Evolutionary conservation across 2,329 filamentous ascomycete species (phyloP).

Genomic region (Zasmidium citrigriseum): DNA sequence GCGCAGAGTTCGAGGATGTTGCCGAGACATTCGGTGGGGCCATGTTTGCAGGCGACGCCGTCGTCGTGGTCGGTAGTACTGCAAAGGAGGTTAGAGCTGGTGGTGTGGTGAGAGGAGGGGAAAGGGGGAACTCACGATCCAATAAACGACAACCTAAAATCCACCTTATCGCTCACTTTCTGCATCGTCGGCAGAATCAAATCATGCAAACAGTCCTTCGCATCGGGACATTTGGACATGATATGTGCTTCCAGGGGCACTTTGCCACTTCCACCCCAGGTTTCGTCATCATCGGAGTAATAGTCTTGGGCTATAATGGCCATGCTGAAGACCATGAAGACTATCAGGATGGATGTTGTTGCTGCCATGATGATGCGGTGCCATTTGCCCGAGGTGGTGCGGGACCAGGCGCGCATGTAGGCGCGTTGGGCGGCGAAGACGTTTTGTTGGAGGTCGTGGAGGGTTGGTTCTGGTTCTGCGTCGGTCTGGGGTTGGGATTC

Average conservation of each 20-base stretch:
- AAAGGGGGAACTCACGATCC: slow-evolving; percentile 51
- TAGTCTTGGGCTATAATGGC: slow-evolving; percentile 25
- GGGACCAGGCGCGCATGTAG: slow-evolving; percentile 36
- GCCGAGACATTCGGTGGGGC: slow-evolving; percentile 85
- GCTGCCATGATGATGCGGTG: slow-evolving; percentile 34
- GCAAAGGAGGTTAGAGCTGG: not conserved
- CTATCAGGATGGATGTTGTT: slow-evolving; percentile 30
- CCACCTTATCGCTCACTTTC: slow-evolving; percentile 75
- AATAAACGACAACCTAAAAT: slow-evolving; percentile 90
- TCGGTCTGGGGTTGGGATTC: not conserved
- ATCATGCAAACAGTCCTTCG: slow-evolving; percentile 75
- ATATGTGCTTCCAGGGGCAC: slow-evolving; percentile 92
- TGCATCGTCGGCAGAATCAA: slow-evolving; percentile 87
- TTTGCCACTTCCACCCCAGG: slow-evolving; percentile 26
- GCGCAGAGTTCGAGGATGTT: slow-evolving; percentile 95
- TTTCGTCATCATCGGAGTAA: slow-evolving; percentile 29
- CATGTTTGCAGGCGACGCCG: slow-evolving; percentile 85
- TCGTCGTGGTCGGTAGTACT: slow-evolving; percentile 71
- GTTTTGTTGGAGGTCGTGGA: slow-evolving; percentile 31
- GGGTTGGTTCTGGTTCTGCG: slow-evolving; percentile 24
- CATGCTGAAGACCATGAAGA: slow-evolving; percentile 29
- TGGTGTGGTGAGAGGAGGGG: not conserved
- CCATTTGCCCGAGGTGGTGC: slow-evolving; percentile 32
- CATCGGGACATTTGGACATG: slow-evolving; percentile 93
- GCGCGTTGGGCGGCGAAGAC: slow-evolving; percentile 34